Percentiles rank a stretch among this genome's conserved stretches.
Conservation (phyloP, 2,329 filamentous ascomycete species). For the Eutypella sp. region DNA sequence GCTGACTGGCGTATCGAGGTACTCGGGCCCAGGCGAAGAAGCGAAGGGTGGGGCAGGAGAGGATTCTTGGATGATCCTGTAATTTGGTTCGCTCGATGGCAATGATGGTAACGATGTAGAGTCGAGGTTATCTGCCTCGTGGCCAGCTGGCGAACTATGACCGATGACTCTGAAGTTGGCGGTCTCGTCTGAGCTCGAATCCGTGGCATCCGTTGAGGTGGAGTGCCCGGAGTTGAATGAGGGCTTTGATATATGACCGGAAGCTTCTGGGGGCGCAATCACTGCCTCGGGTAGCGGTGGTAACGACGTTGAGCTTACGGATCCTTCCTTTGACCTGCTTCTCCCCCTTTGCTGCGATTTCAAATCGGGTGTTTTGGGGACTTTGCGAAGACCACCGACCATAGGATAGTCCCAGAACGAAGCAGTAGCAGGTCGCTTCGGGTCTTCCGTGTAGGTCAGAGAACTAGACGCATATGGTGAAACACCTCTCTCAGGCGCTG, state of each 20-base stretch:
- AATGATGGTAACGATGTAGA: conserved; percentile 26
- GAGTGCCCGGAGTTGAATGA: conserved; percentile 36
- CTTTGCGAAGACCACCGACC: conserved; percentile 50
- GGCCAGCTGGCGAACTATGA: conserved; percentile 38
- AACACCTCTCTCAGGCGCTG: conserved; percentile 39
- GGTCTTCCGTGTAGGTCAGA: conserved; percentile 27
- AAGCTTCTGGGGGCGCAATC: conserved; percentile 13
- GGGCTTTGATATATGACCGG: conserved; percentile 25
- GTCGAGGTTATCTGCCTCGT: conserved; percentile 37
- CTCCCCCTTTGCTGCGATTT: conserved; percentile 4
- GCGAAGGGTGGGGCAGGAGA: conserved; percentile 39
- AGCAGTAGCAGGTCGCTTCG: conserved; percentile 28
- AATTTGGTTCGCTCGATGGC: conserved; percentile 44
- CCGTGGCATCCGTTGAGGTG: conserved; percentile 41
- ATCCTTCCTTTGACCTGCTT: conserved; percentile 35
- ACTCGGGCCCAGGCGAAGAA: conserved; percentile 29
- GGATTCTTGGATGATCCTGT: conserved; percentile 46
- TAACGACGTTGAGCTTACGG: conserved; percentile 22
- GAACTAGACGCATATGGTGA: conserved; percentile 31
- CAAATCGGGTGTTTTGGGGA: conserved; percentile 38
- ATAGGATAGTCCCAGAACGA: conserved; percentile 51
- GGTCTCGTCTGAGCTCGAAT: conserved; percentile 36
- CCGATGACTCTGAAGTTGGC: conserved; percentile 52
- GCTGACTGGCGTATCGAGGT: conserved; percentile 29
- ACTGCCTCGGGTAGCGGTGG: conserved; percentile 26